Conservation (phyloP, 805 yeast genomes). For the Saturnispora serradocipensis region DNA sequence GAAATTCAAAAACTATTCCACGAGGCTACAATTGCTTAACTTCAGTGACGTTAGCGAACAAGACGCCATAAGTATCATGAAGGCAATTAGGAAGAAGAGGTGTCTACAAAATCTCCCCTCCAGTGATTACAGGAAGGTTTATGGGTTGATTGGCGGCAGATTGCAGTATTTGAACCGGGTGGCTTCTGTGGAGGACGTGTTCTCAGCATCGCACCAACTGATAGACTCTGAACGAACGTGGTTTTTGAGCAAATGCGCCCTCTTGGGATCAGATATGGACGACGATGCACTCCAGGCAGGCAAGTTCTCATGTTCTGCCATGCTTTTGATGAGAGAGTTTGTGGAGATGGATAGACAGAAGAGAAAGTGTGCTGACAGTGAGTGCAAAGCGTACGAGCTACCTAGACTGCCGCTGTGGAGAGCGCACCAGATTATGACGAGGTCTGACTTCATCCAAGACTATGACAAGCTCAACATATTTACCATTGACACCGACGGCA, state of each 20-base stretch:
- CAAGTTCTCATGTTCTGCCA: conserved; percentile 64
- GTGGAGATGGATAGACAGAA: conserved; percentile 53
- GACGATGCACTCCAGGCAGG: conserved; percentile 85
- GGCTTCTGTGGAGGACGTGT: conserved; percentile 45
- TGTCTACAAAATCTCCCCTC: conserved; percentile 34
- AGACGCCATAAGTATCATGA: conserved; percentile 48
- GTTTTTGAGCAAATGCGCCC: conserved; percentile 76
- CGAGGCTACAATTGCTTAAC: conserved; percentile 64
- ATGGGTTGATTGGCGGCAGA: conserved; percentile 70
- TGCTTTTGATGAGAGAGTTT: conserved; percentile 60
- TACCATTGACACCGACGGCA: conserved; percentile 64
- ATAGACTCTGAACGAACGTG: conserved; percentile 78
- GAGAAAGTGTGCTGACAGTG: not conserved
- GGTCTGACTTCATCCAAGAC: conserved; percentile 68
- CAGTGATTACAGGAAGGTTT: conserved; percentile 32
- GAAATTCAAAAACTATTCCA: conserved; percentile 59
- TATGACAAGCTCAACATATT: conserved; percentile 73
- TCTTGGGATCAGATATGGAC: conserved; percentile 71
- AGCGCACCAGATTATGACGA: conserved; percentile 76
- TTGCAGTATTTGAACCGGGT: conserved; percentile 76
- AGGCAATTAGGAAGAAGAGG: conserved; percentile 37
- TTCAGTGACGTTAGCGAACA: conserved; percentile 51
- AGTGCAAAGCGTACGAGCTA: conserved; percentile 23
- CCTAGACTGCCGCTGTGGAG: conserved; percentile 79
- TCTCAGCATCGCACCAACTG: conserved; percentile 55